Evolutionary conservation across 257 asterid genomes (phyloP).

Genomic region (Przewalskia tangutica): DNA sequence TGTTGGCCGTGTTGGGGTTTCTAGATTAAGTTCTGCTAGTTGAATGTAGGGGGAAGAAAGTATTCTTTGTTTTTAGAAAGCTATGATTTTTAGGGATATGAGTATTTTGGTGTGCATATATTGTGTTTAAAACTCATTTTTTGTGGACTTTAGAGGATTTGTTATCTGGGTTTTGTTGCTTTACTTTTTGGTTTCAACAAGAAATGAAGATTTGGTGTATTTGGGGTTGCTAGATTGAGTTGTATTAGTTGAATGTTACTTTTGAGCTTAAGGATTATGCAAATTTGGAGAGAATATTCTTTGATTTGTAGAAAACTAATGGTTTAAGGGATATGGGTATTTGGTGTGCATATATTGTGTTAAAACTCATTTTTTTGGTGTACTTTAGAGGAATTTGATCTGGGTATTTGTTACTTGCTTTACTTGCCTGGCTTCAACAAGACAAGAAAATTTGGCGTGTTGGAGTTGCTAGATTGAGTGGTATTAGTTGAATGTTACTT

Average conservation of each 20-base stretch:
- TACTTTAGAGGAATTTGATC: not conserved
- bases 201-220: not conserved
- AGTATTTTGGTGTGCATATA: not conserved
- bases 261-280: too few species aligned
- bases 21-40: not conserved
- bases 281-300: not conserved
- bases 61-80: not conserved
- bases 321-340: not conserved
- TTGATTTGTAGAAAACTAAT: not conserved
- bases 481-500: not conserved
- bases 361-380: not conserved
- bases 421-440: not conserved
- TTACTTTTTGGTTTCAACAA: too few species aligned
- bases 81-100: not conserved
- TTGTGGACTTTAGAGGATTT: not conserved
- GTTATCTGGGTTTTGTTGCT: too few species aligned
- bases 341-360: not conserved
- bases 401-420: not conserved
- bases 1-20: not conserved
- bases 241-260: too few species aligned
- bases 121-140: not conserved
- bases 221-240: too few species aligned
- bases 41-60: not conserved
- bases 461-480: not conserved
- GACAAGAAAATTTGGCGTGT: not conserved